phyloP scores from a whole-genome alignment of 257 asterid genomes.

The Solanum sejunctum region DNA sequence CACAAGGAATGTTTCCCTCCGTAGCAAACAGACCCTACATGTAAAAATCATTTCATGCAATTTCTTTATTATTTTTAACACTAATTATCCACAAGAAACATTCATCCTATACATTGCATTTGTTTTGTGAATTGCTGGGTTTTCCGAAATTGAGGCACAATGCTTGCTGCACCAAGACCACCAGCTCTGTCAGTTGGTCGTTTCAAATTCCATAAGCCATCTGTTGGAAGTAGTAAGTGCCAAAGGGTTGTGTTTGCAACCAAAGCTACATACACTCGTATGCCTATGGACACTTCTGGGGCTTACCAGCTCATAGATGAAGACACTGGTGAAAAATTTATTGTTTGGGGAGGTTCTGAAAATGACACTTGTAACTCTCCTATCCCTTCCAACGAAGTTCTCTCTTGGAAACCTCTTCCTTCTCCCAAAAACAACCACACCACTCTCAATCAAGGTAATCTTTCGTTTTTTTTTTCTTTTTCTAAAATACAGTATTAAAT shows the following conservation, averaged over 20 bases:
- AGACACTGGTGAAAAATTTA: slow-evolving; percentile 25
- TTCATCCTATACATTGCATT: neutral
- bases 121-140: neutral
- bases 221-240: neutral
- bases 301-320: slow-evolving; percentile 33
- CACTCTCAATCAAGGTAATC: neutral
- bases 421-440: neutral
- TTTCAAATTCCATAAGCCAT: neutral
- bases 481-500: neutral
- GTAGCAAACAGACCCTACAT: too few relatives aligned
- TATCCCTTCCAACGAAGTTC: slow-evolving; percentile 15
- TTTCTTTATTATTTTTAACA: too few relatives aligned
- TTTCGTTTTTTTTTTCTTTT: neutral
- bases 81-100: neutral
- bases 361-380: slow-evolving; percentile 10
- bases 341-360: slow-evolving; percentile 30
- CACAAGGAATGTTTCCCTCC: too few relatives aligned
- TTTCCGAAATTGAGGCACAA: neutral
- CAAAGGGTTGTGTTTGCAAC: neutral
- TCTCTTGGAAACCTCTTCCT: slow-evolving; percentile 14
- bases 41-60: too few relatives aligned
- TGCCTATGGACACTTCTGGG: slow-evolving; percentile 25
- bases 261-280: slow-evolving; percentile 12
- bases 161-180: neutral
- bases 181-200: neutral